Evolutionary conservation across 2,329 filamentous ascomycete species (phyloP).

Genomic region (Myriosclerotinia curreyana): DNA sequence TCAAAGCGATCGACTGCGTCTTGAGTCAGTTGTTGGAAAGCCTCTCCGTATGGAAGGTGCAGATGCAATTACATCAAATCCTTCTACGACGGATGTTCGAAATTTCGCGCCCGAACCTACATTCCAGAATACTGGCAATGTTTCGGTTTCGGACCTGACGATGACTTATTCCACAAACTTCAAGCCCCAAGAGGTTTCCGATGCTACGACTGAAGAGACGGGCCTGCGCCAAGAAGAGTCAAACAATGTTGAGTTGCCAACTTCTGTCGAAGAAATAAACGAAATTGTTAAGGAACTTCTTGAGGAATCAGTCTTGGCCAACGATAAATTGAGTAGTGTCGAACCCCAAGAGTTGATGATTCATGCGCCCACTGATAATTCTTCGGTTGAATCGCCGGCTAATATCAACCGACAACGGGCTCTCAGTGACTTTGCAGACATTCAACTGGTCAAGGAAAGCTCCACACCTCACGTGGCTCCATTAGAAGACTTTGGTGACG

Average conservation of each 20-base stretch:
- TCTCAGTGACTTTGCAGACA: not conserved
- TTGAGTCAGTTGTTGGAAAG: not conserved
- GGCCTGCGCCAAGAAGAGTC: not conserved
- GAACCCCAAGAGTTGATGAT: not conserved
- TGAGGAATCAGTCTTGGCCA: not conserved
- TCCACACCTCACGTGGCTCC: not conserved
- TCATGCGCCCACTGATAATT: not conserved
- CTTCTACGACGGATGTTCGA: not conserved
- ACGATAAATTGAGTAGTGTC: not conserved
- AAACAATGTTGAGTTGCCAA: not conserved
- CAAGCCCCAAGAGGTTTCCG: not conserved
- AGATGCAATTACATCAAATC: not conserved
- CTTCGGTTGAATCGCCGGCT: not conserved
- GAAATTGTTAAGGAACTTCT: constrained; percentile 12
- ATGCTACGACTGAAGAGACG: not conserved
- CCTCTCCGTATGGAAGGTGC: not conserved
- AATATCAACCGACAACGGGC: not conserved
- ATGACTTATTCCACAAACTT: not conserved
- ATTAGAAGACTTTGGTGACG: constrained; percentile 7
- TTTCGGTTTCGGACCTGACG: no score
- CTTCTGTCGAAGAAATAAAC: constrained; percentile 1
- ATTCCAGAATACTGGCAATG: not conserved
- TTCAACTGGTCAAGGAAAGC: constrained; percentile 1
- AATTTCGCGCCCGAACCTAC: not conserved
- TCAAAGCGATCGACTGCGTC: constrained; percentile 9